These are phyloP conservation scores for Bisporella sp. DNA, from an alignment of 2,329 filamentous ascomycete species.

Conservation along the genomic window DNA sequence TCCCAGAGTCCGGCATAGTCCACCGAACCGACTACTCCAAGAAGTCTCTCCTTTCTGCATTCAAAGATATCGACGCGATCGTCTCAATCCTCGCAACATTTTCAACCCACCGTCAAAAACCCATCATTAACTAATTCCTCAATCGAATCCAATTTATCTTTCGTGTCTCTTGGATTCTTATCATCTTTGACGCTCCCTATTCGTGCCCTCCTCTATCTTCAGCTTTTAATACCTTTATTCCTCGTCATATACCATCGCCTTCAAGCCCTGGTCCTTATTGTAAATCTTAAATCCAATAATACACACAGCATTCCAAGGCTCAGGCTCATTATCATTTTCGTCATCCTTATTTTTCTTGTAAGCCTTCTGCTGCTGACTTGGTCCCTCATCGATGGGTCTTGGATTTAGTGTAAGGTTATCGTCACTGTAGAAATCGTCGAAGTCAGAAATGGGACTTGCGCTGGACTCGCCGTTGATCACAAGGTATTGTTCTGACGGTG, in stretches of 20 bases:
- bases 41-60: too few species aligned
- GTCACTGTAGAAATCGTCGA: slow-evolving; percentile 50
- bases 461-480: slow-evolving; percentile 47
- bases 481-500: slow-evolving; percentile 25
- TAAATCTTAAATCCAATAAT: slow-evolving; percentile 36
- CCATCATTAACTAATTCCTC: too few species aligned
- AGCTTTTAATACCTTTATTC: slow-evolving; percentile 2
- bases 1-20: too few species aligned
- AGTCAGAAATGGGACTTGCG: slow-evolving; percentile 52
- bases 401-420: slow-evolving; percentile 51
- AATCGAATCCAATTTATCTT: not conserved
- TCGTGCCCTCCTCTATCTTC: not conserved
- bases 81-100: too few species aligned
- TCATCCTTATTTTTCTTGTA: slow-evolving; percentile 20
- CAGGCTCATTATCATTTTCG: slow-evolving; percentile 27
- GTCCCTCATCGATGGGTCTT: slow-evolving; percentile 16
- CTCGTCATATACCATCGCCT: slow-evolving; percentile 17
- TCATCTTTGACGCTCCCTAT: slow-evolving; percentile 14
- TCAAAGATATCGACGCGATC: too few species aligned
- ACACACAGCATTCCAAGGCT: slow-evolving; percentile 37
- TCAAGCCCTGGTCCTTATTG: slow-evolving; percentile 35
- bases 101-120: too few species aligned
- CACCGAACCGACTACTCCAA: too few species aligned
- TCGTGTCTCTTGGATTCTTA: slow-evolving; percentile 11
- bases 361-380: slow-evolving; percentile 20